Evolutionary conservation across 768 basidiomycete genomes (phyloP).

Genomic region (Kwoniella shandongensis): DNA sequence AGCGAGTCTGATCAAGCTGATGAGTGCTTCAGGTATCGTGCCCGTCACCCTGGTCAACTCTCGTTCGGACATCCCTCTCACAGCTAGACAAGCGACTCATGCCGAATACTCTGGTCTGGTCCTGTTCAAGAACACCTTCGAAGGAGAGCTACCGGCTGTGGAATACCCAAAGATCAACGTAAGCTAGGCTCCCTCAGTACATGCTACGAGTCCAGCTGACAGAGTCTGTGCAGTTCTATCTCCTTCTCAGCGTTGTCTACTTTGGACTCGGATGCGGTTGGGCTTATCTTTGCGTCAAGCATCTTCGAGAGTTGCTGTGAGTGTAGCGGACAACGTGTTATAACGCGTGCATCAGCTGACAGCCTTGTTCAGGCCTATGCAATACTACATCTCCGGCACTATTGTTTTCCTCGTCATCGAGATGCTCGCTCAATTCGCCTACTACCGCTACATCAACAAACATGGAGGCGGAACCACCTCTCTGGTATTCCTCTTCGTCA

Average conservation of each 20-base stretch:
- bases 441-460: conserved; percentile 87
- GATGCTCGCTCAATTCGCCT: conserved; percentile 89
- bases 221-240: conserved; percentile 69
- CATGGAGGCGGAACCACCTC: conserved; percentile 49
- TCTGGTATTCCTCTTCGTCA: conserved; percentile 89
- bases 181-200: conserved; percentile 47
- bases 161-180: conserved; percentile 98
- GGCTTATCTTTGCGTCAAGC: conserved; percentile 79
- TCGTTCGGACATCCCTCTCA: conserved; percentile 43
- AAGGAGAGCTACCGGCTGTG: conserved; percentile 81
- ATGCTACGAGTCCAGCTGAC: conserved; percentile 8
- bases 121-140: conserved; percentile 81
- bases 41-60: conserved; percentile 75
- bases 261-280: conserved; percentile 66
- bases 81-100: conserved; percentile 62
- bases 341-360: conserved; percentile 25
- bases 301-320: conserved; percentile 78
- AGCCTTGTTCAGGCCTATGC: conserved; percentile 29
- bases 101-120: conserved; percentile 76
- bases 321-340: conserved; percentile 59
- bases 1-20: conserved; percentile 4
- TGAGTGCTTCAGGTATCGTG: conserved; percentile 64
- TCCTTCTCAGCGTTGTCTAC: conserved; percentile 79
- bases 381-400: conserved; percentile 90
- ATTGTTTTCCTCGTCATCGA: conserved; percentile 85